phyloP scores from a whole-genome alignment of 1,139 yeast species.

The Saccharomyces hybrid region DNA sequence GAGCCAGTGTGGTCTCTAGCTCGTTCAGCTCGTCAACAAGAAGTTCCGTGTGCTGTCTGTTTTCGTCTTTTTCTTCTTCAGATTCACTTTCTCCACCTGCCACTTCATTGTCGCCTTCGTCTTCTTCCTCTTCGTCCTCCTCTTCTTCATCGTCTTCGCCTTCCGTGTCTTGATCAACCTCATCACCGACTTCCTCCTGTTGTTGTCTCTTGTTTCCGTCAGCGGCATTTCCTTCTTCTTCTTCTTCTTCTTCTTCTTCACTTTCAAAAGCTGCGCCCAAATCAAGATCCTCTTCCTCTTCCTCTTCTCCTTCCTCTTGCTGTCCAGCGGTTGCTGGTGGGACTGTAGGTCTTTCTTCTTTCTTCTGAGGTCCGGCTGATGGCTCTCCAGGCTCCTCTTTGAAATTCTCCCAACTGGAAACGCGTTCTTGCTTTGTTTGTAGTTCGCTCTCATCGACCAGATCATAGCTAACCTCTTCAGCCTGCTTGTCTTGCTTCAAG shows the following conservation, averaged over 20 bases:
- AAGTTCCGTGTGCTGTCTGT: slow-evolving; percentile 63
- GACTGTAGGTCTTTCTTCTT: slow-evolving; percentile 6
- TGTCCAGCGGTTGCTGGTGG: slow-evolving; percentile 6
- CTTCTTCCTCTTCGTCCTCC: slow-evolving; percentile 45
- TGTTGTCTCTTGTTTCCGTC: slow-evolving; percentile 17
- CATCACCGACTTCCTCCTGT: slow-evolving; percentile 30
- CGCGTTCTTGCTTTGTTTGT: slow-evolving; percentile 2
- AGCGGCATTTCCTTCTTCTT: slow-evolving; percentile 19
- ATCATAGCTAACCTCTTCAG: slow-evolving; percentile 76
- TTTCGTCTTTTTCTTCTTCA: slow-evolving; percentile 33
- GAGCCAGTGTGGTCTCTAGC: slow-evolving; percentile 67
- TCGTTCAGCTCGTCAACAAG: slow-evolving; percentile 81
- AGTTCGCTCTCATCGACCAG: slow-evolving; percentile 46
- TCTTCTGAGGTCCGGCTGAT: slow-evolving; percentile 1
- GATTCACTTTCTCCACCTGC: slow-evolving; percentile 37
- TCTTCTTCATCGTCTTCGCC: slow-evolving; percentile 38
- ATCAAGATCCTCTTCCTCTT: slow-evolving; percentile 36
- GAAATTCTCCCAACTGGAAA: slow-evolving; percentile 5
- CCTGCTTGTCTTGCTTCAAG: slow-evolving; percentile 68
- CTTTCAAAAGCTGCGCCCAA: slow-evolving; percentile 35
- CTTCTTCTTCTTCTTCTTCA: slow-evolving; percentile 30
- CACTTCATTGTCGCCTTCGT: slow-evolving; percentile 48
- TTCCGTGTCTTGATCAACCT: slow-evolving; percentile 35
- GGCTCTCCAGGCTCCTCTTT: slow-evolving; percentile 8
- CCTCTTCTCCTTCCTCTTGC: slow-evolving; percentile 27